Percentiles rank a stretch among this genome's conserved stretches.
These are phyloP conservation scores for Aspergillus sp. DNA, from an alignment of 2,329 filamentous ascomycete genomes.

Conservation along the genomic window DNA sequence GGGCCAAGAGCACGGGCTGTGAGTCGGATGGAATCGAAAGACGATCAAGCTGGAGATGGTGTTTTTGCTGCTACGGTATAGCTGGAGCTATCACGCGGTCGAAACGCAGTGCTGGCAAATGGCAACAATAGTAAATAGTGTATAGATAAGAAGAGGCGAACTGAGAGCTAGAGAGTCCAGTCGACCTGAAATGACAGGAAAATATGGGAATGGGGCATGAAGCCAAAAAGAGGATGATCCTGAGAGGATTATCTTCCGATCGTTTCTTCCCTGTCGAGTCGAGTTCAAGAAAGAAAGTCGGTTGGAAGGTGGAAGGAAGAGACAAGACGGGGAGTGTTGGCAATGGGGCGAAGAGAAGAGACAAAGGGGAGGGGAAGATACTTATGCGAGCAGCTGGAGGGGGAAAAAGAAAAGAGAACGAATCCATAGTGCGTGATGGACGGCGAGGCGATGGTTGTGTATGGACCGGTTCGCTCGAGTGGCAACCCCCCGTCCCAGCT, in stretches of 20 bases:
- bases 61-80: slow-evolving; percentile 10
- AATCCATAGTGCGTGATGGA: not conserved
- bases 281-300: not conserved
- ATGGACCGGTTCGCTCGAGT: no score
- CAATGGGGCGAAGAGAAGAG: not conserved
- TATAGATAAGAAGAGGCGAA: slow-evolving; percentile 6
- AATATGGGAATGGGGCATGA: not conserved
- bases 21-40: not conserved
- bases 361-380: not conserved
- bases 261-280: not conserved
- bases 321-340: not conserved
- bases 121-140: slow-evolving; percentile 14
- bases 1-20: slow-evolving; percentile 8
- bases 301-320: not conserved
- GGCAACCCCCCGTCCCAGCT: no score
- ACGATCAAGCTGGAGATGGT: not conserved
- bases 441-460: no score
- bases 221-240: not conserved
- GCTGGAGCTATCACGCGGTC: slow-evolving; percentile 11
- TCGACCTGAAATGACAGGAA: slow-evolving; percentile 11
- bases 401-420: not conserved
- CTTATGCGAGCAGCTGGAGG: not conserved
- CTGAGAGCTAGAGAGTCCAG: slow-evolving; percentile 4
- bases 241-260: not conserved
- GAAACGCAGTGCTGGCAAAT: slow-evolving; percentile 5